These are phyloP conservation scores for Penicillium waksmanii DNA, from an alignment of 495 filamentous ascomycete species.

Conservation along the genomic window DNA sequence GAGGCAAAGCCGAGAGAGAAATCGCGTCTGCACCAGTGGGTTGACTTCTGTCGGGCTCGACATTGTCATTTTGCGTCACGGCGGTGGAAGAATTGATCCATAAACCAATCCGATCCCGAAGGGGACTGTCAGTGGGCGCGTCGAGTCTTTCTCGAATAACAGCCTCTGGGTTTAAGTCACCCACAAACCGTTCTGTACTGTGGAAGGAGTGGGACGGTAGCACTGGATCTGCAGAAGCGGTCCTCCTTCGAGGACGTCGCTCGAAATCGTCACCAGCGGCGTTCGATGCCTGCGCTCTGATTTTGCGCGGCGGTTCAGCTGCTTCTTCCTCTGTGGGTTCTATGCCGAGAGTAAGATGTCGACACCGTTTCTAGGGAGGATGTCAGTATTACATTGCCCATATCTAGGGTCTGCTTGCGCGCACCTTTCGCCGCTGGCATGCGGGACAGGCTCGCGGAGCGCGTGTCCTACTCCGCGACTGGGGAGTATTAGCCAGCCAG, in stretches of 20 bases:
- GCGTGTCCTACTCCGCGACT: constrained; percentile 38
- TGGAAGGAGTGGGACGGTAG: constrained; percentile 16
- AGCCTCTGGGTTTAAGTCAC: constrained; percentile 54
- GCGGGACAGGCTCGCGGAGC: constrained; percentile 39
- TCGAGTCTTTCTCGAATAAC: constrained; percentile 45
- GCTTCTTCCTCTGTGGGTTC: constrained; percentile 9
- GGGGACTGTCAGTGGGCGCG: constrained; percentile 34
- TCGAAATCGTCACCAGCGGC: not conserved
- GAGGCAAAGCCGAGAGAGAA: constrained; percentile 6
- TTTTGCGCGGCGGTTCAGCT: constrained; percentile 10
- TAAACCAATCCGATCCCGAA: constrained; percentile 46
- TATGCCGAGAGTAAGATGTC: constrained; percentile 28
- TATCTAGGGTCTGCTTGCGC: not conserved
- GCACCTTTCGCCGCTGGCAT: constrained; percentile 43
- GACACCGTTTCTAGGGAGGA: constrained; percentile 41
- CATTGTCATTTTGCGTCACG: constrained; percentile 11
- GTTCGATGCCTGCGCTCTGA: not conserved
- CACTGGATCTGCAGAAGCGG: constrained; percentile 11
- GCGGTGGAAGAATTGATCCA: constrained; percentile 43
- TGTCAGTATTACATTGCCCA: not conserved
- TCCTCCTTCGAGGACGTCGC: constrained; percentile 6
- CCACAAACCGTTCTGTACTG: constrained; percentile 46
- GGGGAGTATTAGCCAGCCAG: constrained; percentile 43
- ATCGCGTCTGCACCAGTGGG: constrained; percentile 7
- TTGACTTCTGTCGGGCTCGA: constrained; percentile 1